These are phyloP conservation scores for Musa itinerans DNA, from an alignment of 176 grass and related monocot genomes.

Conservation along the genomic window DNA sequence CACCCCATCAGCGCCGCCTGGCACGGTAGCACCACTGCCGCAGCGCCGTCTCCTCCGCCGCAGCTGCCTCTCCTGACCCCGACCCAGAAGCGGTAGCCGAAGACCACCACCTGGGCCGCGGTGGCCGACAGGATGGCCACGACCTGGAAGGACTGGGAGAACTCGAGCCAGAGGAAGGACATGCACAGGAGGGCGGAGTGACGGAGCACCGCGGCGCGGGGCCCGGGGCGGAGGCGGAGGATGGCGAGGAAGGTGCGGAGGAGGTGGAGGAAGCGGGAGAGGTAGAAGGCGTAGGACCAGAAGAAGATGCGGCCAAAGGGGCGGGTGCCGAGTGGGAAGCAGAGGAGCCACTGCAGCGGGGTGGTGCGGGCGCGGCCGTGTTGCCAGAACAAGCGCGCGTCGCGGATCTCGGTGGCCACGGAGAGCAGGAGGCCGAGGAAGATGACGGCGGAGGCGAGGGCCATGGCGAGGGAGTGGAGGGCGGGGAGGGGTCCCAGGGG, in stretches of 20 bases:
- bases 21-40: slow-evolving; percentile 43
- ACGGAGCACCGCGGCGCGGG: slow-evolving; percentile 33
- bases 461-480: slow-evolving; percentile 60
- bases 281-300: slow-evolving; percentile 97
- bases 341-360: slow-evolving; percentile 76
- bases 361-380: slow-evolving; percentile 51
- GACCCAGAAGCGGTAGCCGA: slow-evolving; percentile 55
- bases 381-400: slow-evolving; percentile 75
- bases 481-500: slow-evolving; percentile 49
- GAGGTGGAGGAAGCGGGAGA: slow-evolving; percentile 88
- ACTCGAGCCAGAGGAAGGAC: slow-evolving; percentile 97
- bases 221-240: slow-evolving; percentile 18
- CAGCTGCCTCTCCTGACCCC: slow-evolving; percentile 45
- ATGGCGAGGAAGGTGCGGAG: slow-evolving; percentile 50
- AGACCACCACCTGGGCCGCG: slow-evolving; percentile 61
- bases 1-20: slow-evolving; percentile 49
- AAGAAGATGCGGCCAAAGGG: slow-evolving; percentile 87
- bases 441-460: slow-evolving; percentile 39
- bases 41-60: neutral
- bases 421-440: slow-evolving; percentile 67
- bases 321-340: slow-evolving; percentile 77
- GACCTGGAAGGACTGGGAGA: slow-evolving; percentile 98
- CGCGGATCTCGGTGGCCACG: slow-evolving; percentile 68
- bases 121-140: slow-evolving; percentile 74
- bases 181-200: slow-evolving; percentile 67